phyloP scores from a whole-genome alignment of 257 asterid genomes.

The Solanum lignicaule region DNA sequence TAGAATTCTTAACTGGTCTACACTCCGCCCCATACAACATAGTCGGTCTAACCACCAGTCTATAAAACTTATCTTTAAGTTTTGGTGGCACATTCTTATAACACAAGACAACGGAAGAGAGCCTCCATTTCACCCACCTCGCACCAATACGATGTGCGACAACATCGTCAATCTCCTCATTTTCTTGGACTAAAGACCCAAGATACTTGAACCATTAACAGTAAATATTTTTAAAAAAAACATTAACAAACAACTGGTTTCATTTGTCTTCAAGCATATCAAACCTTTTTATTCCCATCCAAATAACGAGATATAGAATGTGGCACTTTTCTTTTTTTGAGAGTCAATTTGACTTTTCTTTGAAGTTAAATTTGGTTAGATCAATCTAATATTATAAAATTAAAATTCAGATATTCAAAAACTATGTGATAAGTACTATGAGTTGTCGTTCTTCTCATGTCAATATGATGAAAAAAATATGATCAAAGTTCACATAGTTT shows the following conservation, averaged over 20 bases:
- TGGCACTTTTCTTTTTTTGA: background rate
- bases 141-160: background rate
- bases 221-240: background rate
- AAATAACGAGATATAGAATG: background rate
- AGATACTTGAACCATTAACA: background rate
- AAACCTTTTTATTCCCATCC: background rate
- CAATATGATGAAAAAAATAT: background rate
- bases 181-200: background rate
- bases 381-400: background rate
- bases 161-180: background rate
- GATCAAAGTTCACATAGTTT: background rate
- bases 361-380: background rate
- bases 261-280: background rate
- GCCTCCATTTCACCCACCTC: background rate
- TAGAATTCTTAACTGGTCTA: background rate
- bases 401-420: background rate
- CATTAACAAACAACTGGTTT: background rate
- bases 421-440: background rate
- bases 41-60: background rate
- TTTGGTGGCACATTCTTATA: background rate
- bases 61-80: background rate
- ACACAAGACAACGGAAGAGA: background rate
- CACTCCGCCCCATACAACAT: background rate
- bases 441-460: background rate
- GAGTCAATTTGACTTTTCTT: background rate